These are phyloP conservation scores for Sarocladium kiliense DNA, from an alignment of 2,329 filamentous ascomycete genomes.

Conservation along the genomic window DNA sequence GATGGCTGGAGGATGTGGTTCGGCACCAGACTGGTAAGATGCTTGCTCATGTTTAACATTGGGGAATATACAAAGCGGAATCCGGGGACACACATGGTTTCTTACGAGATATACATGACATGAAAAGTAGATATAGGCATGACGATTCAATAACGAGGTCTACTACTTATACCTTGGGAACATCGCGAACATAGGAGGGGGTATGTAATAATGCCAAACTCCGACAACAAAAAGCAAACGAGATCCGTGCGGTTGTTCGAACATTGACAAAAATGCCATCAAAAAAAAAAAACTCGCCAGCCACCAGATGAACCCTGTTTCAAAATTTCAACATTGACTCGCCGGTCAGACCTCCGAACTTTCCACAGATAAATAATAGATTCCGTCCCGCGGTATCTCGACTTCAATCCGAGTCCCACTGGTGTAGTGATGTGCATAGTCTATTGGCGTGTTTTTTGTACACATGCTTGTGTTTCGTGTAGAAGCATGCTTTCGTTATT, in stretches of 20 bases:
- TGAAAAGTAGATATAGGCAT: not conserved
- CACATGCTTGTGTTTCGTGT: too few relatives aligned
- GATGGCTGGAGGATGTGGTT: conserved; percentile 33
- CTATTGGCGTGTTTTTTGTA: not conserved
- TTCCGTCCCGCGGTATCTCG: too few relatives aligned
- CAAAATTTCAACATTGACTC: not conserved
- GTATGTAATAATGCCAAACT: conserved; percentile 5
- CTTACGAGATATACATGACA: not conserved
- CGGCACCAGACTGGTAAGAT: conserved; percentile 42
- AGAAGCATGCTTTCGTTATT: not conserved
- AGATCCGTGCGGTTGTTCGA: not conserved
- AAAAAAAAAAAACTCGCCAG: too few relatives aligned
- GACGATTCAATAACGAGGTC: too few relatives aligned
- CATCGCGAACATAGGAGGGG: not conserved
- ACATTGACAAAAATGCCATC: not conserved
- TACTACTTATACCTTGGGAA: too few relatives aligned
- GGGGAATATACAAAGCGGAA: too few relatives aligned
- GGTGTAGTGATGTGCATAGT: not conserved
- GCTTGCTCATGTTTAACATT: not conserved
- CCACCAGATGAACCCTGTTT: too few relatives aligned
- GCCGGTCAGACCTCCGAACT: not conserved
- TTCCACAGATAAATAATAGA: not conserved
- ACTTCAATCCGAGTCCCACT: too few relatives aligned
- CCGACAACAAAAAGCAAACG: not conserved
- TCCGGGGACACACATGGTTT: not conserved